Base-by-base conservation (phyloP, 768 basidiomycete species). In the Bullera alba region DNA sequence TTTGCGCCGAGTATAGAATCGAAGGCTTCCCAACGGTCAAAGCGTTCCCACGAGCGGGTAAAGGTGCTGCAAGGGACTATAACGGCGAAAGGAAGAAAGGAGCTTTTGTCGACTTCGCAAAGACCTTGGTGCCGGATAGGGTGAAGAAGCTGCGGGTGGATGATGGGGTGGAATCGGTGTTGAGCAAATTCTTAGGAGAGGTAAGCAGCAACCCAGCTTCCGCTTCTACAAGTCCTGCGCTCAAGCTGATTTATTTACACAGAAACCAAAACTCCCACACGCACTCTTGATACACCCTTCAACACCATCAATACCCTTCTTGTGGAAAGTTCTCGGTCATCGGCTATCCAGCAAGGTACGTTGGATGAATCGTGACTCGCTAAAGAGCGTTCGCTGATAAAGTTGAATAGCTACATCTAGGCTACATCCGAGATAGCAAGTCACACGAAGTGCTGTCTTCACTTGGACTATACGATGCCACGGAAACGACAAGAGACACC, bases 1-100 rank as follows among this genome's bases (percentile, higher is more conserved):
- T 96, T 5, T 96, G 92, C 65, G 80, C 81, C 0, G 83, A 87
- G 45, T 85, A 91, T 50, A 76, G 82, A 14, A 80, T 95, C 19
- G 77, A 91, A 73, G 91, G 91, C 2, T 96, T 91, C 79, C 91
- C 91, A 2, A 95, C 91, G 2, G 77, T 96, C 70, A 96, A 96
- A 81, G 73, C 86, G 2, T 96, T 84, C 75, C 88, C 91, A 10
- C 79, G 84, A 35, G 91, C 90, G 6, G 77, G 75, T 7, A 76
- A 80, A 46, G 67, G 80, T 2, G 76, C 79, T 0, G 78, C 86
- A 0, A 78, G 85, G 54, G 74, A 77, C 17, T 93, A 84, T 65
- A 80, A 87, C 0, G 75, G 76, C 12, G 83, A 89, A 56, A 80
- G 91, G 38, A 84, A 83, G 42, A 80, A 84, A 1, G 81, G 76